Base-by-base conservation (phyloP, 768 basidiomycete species). In the Mycena vitilis region DNA sequence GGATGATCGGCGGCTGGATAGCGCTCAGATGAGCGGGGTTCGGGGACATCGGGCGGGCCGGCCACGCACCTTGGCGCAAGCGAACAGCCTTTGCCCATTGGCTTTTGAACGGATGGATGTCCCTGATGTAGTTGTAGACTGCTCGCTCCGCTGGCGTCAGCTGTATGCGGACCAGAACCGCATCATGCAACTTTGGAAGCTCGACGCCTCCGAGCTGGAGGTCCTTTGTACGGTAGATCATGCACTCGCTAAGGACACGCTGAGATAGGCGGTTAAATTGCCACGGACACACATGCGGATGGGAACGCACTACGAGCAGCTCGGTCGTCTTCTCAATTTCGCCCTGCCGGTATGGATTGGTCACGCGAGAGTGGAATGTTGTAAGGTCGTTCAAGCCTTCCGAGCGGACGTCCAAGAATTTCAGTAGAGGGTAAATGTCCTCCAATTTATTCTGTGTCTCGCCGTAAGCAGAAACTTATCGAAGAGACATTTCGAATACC, bases 1-100 rank as follows among this genome's bases (percentile, higher is more conserved):
- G 64, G 64, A 37, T 65, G 64, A 37, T 65, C 64, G 40, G 49
- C 64, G 51, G 64, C 64, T 65, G 37, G 8, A 56, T n/a, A 15
- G 45, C 36, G 36, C 15, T 48, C 20, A 36, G 37, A 30, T 34
- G 42, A 2, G 54, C 30, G 30, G 2, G 30, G 30, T 5, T 30
- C 30, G 30, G 54, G 20, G 2, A 30, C 25, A 22, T 37, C 34
- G 22, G n/a, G 22, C 5, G 18, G 34, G 10, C 20, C 22, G 40
- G 18, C 22, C 25, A 37, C 64, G 7, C 12, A 65, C 64, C 56
- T 65, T 65, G 56, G 23, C 64, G 56, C 49, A 65, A 52, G 13
- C 64, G 64, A 65, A 65, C 22, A n/a, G 15, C 11, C n/a, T 65
- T 58, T 13, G 64, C 64, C 64, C 64, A 65, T 13, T 38, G 30